Evolutionary conservation across 1,284 basidiomycete species (phyloP).

Genomic region (Vanrija sp.): DNA sequence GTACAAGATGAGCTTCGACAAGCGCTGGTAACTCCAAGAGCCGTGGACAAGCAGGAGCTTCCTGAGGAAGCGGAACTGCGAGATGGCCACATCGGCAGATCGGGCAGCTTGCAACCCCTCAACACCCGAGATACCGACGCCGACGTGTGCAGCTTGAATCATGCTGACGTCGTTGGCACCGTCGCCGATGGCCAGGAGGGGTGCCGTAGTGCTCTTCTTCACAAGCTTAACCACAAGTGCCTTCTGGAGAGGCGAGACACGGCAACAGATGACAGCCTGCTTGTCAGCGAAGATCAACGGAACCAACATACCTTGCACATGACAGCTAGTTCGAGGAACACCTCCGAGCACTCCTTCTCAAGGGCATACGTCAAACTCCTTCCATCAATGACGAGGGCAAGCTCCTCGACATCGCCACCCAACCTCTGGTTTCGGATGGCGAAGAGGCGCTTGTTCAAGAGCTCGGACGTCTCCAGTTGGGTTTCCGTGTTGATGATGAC

Average conservation of each 20-base stretch:
- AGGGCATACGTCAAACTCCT: conserved; percentile 90
- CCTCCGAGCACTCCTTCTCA: conserved; percentile 83
- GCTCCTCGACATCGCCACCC: conserved; percentile 86
- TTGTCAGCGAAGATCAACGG: not conserved
- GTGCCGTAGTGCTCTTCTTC: conserved; percentile 89
- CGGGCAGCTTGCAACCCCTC: conserved; percentile 98
- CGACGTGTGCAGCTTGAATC: conserved; percentile 63
- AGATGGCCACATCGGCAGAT: conserved; percentile 94
- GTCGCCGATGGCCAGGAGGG: conserved; percentile 84
- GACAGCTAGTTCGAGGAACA: conserved; percentile 91
- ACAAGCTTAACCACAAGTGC: conserved; percentile 97
- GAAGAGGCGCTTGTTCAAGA: conserved; percentile 78
- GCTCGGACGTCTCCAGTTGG: conserved; percentile 76
- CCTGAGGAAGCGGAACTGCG: conserved; percentile 94
- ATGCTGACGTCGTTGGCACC: conserved; percentile 60
- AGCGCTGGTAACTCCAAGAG: conserved; percentile 92
- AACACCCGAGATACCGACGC: conserved; percentile 95
- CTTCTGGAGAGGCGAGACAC: conserved; percentile 96
- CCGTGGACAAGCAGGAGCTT: conserved; percentile 96
- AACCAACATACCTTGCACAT: conserved; percentile 68
- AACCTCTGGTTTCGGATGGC: conserved; percentile 91
- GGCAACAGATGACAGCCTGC: conserved; percentile 42
- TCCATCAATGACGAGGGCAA: conserved; percentile 91
- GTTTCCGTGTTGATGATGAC: conserved; percentile 93
- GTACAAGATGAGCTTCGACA: conserved; percentile 93